Evolutionary conservation across 2,329 filamentous ascomycete genomes (phyloP), one percentile per base, ranked within the genome.

Genomic region (Anisogramma anomala): DNA sequence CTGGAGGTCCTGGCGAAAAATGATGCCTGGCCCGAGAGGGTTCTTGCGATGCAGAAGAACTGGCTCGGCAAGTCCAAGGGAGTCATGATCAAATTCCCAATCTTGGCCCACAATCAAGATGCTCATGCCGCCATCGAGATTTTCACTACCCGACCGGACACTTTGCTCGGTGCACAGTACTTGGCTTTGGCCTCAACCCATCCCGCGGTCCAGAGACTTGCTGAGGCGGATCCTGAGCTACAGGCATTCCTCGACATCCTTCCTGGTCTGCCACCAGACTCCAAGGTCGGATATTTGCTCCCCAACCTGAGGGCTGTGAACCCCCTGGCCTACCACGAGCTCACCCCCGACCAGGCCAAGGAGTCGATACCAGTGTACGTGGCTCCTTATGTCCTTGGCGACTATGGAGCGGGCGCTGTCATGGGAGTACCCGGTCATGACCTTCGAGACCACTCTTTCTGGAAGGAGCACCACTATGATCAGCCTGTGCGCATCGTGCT

Each of bases 401-500:
- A 87, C 54, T 91, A 93, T 51, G 85, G 86, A 13, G 82, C 87
- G 50, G 86, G 86, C 1, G 86, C 86, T 8, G 82, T 94, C 2
- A 94, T 94, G 86, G 87, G 87, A 32, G 87, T 94, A 6, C 87
- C 87, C 0, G 87, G 79, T 2, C 87, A 94, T 54, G 87, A 94
- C 58, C 56, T 69, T 4, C 73, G 85, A 39, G 87, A 94, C 52
- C 69, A 83, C 58, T 72, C 74, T 1, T 94, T 94, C 57, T 94
- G 85, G 82, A 77, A 71, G 50, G 67, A 78, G 43, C 85, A 93
- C 49, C 66, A 72, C 22, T 66, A 68, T 5, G 66, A 72, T 3
- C 64, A 74, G 33, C 73, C 75, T 2, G 69, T 88, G 22, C 67
- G 74, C 2, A 61, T 75, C 33, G 84, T 87, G 1, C 64, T 89